phyloP scores from a whole-genome alignment of 2,329 filamentous ascomycete genomes.

The Xylariaceae sp. region DNA sequence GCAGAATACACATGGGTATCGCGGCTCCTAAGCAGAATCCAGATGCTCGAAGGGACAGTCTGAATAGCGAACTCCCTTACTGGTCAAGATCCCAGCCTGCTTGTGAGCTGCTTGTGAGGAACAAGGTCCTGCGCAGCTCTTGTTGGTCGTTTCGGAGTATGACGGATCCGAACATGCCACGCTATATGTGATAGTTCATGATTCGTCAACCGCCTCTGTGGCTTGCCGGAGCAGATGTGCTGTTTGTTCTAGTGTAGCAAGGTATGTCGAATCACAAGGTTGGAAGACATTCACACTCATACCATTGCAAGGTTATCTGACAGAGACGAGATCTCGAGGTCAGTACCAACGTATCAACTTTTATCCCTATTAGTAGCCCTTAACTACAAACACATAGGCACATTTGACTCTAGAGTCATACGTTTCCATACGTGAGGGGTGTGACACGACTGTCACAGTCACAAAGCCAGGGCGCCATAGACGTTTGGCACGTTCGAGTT shows the following conservation, averaged over 20 bases:
- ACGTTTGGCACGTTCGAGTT: not conserved
- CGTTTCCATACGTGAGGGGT: not conserved
- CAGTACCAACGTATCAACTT: not conserved
- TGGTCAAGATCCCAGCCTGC: not conserved
- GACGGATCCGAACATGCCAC: not conserved
- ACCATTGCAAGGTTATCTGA: not conserved
- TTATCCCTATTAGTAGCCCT: no score
- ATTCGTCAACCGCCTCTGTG: conserved; percentile 7
- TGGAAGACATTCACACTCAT: conserved; percentile 1
- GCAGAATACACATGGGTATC: not conserved
- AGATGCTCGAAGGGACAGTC: conserved; percentile 3
- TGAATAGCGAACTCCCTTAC: not conserved
- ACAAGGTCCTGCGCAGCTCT: not conserved
- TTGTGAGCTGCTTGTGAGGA: not conserved
- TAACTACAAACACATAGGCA: not conserved
- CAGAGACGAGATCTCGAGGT: not conserved
- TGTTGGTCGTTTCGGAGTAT: not conserved
- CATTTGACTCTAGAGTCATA: not conserved
- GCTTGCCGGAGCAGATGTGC: not conserved
- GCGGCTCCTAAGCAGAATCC: not conserved
- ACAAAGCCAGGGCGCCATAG: not conserved
- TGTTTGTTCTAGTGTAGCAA: not conserved
- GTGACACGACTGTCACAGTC: not conserved
- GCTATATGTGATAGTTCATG: not conserved
- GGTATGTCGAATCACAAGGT: not conserved